A percentile compares a stretch with the other conserved stretches of the same genome.
Conservation (phyloP, 805 yeast genomes). For the Nakazawaea ishiwadae region DNA sequence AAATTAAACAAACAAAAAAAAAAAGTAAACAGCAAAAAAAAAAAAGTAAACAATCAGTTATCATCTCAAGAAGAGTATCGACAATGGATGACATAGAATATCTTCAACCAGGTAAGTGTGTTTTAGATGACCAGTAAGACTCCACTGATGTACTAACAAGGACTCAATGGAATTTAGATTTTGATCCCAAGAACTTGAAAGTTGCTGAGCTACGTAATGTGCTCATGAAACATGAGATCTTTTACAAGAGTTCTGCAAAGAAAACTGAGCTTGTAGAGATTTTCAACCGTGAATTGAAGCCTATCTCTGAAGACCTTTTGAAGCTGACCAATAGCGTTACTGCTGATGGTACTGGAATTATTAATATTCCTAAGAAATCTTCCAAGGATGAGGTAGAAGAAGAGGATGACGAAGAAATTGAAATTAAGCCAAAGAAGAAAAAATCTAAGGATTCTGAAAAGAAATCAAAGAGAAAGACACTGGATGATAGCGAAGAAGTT, state of each 20-base stretch:
- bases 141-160: slow-evolving; percentile 23
- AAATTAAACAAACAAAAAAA: neutral
- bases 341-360: slow-evolving; percentile 21
- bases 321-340: slow-evolving; percentile 21
- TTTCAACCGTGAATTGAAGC: slow-evolving; percentile 50
- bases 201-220: slow-evolving; percentile 69
- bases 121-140: no score
- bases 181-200: slow-evolving; percentile 61
- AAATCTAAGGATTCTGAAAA: slow-evolving; percentile 3
- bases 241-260: slow-evolving; percentile 57
- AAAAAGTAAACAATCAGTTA: no score
- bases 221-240: slow-evolving; percentile 57
- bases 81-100: slow-evolving; percentile 35
- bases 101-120: slow-evolving; percentile 27
- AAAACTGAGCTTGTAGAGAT: slow-evolving; percentile 61
- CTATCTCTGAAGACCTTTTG: slow-evolving; percentile 40
- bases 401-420: neutral
- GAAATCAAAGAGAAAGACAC: neutral
- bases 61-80: no score
- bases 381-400: neutral
- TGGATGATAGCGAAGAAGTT: neutral
- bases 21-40: neutral
- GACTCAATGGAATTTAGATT: slow-evolving; percentile 44
- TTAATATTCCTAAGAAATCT: slow-evolving; percentile 12
- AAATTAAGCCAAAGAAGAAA: slow-evolving; percentile 8